A percentile compares a stretch with the other conserved stretches of the same genome.
phyloP scores from a whole-genome alignment of 352 stramenopile species.

The Thalassiosira delicatula region DNA sequence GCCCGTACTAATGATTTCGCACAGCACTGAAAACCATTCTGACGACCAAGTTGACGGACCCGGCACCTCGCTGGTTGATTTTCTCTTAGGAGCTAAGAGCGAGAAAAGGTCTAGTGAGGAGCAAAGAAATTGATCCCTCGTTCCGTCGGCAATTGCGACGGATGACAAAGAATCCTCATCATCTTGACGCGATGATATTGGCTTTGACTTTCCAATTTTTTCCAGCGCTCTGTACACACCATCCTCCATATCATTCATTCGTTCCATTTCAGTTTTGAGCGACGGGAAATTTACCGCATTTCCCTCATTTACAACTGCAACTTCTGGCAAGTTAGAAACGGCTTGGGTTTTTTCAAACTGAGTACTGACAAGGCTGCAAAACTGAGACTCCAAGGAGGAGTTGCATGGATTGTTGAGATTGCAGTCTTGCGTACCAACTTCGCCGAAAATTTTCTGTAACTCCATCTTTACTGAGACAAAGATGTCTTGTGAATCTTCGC shows the following conservation, averaged over 20 bases:
- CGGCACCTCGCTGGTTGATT: slow-evolving; percentile 19
- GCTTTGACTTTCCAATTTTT: slow-evolving; percentile 65
- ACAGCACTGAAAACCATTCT: slow-evolving; percentile 80
- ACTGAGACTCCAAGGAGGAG: slow-evolving; percentile 38
- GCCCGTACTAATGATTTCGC: slow-evolving; percentile 74
- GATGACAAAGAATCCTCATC: slow-evolving; percentile 34
- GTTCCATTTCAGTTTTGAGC: slow-evolving; percentile 51
- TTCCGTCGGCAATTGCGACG: slow-evolving; percentile 38
- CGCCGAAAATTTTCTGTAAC: slow-evolving; percentile 53
- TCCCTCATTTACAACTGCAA: background rate
- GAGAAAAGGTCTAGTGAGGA: slow-evolving; percentile 58
- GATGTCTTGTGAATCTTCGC: slow-evolving; percentile 25
- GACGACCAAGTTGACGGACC: slow-evolving; percentile 33
- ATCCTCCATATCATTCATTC: slow-evolving; percentile 68
- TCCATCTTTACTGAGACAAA: slow-evolving; percentile 49
- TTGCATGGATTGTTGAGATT: background rate
- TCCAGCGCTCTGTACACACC: slow-evolving; percentile 64
- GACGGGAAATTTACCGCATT: slow-evolving; percentile 33
- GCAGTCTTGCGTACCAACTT: slow-evolving; percentile 2
- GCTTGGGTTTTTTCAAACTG: slow-evolving; percentile 61
- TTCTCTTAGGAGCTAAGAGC: slow-evolving; percentile 49
- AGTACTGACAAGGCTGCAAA: slow-evolving; percentile 47
- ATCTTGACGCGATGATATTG: slow-evolving; percentile 20
- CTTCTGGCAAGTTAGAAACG: slow-evolving; percentile 4
- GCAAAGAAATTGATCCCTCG: slow-evolving; percentile 49